Conservation (phyloP, 176 grass and related monocot genomes). For the Phoenix dactylifera region DNA sequence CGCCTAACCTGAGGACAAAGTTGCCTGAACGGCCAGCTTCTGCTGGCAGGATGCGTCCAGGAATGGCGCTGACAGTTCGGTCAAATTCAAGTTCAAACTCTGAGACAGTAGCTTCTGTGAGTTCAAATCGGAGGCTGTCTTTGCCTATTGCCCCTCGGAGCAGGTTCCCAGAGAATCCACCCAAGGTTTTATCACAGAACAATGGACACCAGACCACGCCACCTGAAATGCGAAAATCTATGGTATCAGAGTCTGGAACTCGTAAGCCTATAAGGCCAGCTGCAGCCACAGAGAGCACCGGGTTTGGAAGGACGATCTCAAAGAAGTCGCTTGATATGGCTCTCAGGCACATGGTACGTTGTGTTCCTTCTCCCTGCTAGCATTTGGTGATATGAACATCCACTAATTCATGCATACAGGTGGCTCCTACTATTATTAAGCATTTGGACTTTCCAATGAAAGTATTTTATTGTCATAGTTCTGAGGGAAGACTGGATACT, state of each 20-base stretch:
- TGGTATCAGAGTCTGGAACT: constrained; percentile 37
- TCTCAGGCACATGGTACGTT: constrained; percentile 91
- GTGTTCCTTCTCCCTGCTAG: no score
- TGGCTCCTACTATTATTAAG: no score
- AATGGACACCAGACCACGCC: constrained; percentile 49
- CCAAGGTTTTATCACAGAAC: constrained; percentile 35
- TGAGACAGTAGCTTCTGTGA: constrained; percentile 34
- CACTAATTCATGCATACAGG: no score
- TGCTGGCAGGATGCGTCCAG: constrained; percentile 57
- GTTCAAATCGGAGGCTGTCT: constrained; percentile 50
- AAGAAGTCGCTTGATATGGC: constrained; percentile 98
- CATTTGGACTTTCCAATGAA: no score
- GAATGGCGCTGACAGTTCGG: constrained; percentile 29
- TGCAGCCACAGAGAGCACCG: constrained; percentile 44
- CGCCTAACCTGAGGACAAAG: constrained; percentile 71
- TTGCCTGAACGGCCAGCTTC: constrained; percentile 71
- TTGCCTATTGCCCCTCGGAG: constrained; percentile 61
- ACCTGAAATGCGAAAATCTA: constrained; percentile 18
- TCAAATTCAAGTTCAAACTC: constrained; percentile 36
- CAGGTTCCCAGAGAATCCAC: constrained; percentile 59
- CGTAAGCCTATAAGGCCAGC: constrained; percentile 20
- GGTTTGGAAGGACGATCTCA: constrained; percentile 90
- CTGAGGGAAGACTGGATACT: no score
- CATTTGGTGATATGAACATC: no score
- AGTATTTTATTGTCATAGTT: no score